phyloP scores from a whole-genome alignment of 1,284 basidiomycete species.

The Inonotus hispidus region DNA sequence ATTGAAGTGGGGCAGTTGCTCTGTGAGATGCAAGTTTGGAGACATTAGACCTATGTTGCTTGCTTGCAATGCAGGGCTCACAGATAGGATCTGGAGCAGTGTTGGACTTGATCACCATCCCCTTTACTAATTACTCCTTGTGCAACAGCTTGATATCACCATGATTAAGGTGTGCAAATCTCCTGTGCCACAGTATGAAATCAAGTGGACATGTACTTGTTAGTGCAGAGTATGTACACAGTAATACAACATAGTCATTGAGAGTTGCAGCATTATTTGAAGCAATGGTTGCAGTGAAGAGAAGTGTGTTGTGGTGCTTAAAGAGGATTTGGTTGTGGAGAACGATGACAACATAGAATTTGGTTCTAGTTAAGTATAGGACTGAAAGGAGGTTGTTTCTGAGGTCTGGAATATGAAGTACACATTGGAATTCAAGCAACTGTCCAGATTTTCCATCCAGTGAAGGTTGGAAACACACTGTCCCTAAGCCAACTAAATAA shows the following conservation, averaged over 20 bases:
- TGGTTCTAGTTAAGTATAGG: constrained; percentile 30
- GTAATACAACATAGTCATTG: not conserved
- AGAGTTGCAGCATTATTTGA: constrained; percentile 18
- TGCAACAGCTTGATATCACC: not conserved
- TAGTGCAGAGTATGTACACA: not conserved
- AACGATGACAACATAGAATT: constrained; percentile 5
- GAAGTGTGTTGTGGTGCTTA: not conserved
- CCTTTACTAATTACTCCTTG: constrained; percentile 15
- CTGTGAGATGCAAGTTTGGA: not conserved
- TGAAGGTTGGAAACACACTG: not conserved
- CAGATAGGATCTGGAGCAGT: constrained; percentile 17
- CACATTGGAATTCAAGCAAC: constrained; percentile 27
- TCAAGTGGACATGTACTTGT: not conserved
- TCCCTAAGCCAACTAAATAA: not conserved
- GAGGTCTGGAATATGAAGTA: constrained; percentile 27
- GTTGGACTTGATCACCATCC: constrained; percentile 16
- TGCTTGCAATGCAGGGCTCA: constrained; percentile 21
- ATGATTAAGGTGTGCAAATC: not conserved
- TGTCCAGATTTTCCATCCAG: constrained; percentile 18
- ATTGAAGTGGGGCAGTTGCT: constrained; percentile 16
- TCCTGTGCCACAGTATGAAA: not conserved
- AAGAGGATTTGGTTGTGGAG: constrained; percentile 10
- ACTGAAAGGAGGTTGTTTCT: not conserved
- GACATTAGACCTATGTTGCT: constrained; percentile 17
- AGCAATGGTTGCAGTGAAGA: constrained; percentile 19